Evolutionary conservation across 1,139 yeast species (phyloP), one percentile per base, ranked within the genome.

Genomic region (Pichia sp.): DNA sequence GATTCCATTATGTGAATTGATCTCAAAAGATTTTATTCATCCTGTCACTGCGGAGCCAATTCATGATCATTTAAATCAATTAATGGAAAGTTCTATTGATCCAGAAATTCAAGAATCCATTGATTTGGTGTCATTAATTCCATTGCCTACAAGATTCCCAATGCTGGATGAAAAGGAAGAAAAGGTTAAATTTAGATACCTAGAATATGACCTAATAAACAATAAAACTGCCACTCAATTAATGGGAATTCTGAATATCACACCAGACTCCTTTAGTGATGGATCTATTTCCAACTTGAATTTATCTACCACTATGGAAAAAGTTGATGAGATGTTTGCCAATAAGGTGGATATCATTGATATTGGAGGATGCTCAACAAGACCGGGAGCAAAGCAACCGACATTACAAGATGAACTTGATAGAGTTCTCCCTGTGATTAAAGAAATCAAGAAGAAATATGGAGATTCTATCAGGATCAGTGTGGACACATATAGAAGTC

Each of bases 201-300:
- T 75, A 33, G 57, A 60, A 41, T 75, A 73, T 53, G 78, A 74
- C 43, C 31, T 47, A 3, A 44, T 53, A 32, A 55, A 62, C 37
- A 55, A 64, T 38, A 61, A 64, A 26, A 64, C 69, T 26, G 60
- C 63, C 23, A 79, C 85, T 0, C 58, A 67, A 39, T 63, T 88
- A 42, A 92, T 92, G 98, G 95, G 90, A 1, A 81, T 92, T 41
- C 63, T 92, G 48, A 92, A 92, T 57, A 74, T 84, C 27, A 92
- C 98, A 0, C 97, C 97, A 0, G 97, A 94, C 60, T 88, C 97
- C 0, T 92, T 92, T 58, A 86, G 96, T 43, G 98, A 94, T 63
- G 97, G 95, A 1, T 90, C 95, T 0, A 61, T 65, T 4, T 59
- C 61, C 4, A 53, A 74, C 3, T 64, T 66, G 29, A 74, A 79